A percentile compares a stretch with the other conserved stretches of the same genome.
These are phyloP conservation scores for Yarrowia sp. DNA, from an alignment of 805 yeast species.

Conservation along the genomic window DNA sequence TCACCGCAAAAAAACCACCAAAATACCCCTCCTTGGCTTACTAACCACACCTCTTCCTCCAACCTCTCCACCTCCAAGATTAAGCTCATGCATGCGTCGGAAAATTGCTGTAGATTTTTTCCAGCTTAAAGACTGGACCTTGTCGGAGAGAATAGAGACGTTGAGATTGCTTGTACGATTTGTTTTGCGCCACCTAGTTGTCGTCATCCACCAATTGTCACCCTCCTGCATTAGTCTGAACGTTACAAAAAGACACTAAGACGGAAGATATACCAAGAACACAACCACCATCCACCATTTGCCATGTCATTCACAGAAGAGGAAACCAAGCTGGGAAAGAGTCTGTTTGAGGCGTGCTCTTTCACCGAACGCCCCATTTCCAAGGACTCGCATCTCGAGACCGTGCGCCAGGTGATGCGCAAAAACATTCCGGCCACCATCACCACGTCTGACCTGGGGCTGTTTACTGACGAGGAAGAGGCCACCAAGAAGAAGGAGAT, in stretches of 20 bases:
- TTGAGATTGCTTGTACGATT: neutral
- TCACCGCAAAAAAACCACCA: too few species aligned
- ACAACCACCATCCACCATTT: too few species aligned
- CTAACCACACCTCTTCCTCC: too few species aligned
- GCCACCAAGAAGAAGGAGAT: constrained; percentile 28
- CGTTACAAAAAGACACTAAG: too few species aligned
- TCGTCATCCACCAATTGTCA: neutral
- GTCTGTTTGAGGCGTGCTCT: constrained; percentile 40
- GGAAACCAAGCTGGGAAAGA: neutral
- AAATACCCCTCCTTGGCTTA: too few species aligned
- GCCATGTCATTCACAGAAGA: constrained; percentile 3
- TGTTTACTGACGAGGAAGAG: constrained; percentile 40
- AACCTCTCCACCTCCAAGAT: neutral
- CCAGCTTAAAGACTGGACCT: constrained; percentile 22
- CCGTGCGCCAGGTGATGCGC: constrained; percentile 57
- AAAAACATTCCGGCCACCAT: constrained; percentile 84
- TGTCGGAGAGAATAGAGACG: neutral
- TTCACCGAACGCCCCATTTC: constrained; percentile 41
- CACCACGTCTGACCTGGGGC: constrained; percentile 74
- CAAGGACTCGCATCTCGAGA: constrained; percentile 39
- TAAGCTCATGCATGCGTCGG: constrained; percentile 33
- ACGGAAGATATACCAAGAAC: too few species aligned
- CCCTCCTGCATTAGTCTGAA: constrained; percentile 1
- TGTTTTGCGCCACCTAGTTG: neutral
- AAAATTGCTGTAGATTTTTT: constrained; percentile 31